A percentile compares a stretch with the other conserved stretches of the same genome.
phyloP scores from a whole-genome alignment of 2,329 filamentous ascomycete genomes.

The Paecilomyces sp. region DNA sequence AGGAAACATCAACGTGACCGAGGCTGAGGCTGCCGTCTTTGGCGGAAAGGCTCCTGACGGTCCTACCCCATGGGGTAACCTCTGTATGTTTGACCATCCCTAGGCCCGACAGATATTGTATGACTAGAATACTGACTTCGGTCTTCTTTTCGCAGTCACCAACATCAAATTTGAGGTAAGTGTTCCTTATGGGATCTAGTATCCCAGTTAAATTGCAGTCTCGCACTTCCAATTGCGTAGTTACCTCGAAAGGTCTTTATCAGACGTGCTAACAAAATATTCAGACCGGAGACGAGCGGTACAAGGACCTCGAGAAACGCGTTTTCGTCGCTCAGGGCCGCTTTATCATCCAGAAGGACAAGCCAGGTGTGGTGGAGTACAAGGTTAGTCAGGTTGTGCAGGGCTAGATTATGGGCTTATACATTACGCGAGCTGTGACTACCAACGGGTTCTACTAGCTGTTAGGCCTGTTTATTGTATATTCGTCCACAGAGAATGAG shows the following conservation, averaged over 20 bases:
- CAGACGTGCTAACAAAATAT: neutral
- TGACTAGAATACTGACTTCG: neutral
- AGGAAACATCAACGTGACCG: conserved; percentile 29
- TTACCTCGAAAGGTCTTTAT: neutral
- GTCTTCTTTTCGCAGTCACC: conserved; percentile 17
- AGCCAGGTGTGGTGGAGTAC: conserved; percentile 34
- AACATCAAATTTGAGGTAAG: conserved; percentile 31
- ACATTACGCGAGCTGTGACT: neutral
- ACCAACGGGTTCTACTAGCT: neutral
- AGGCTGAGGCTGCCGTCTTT: conserved; percentile 26
- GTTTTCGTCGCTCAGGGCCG: conserved; percentile 35
- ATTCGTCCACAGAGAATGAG: neutral
- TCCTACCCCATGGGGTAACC: conserved; percentile 31
- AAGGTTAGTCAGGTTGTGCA: conserved; percentile 32
- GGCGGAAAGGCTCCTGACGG: conserved; percentile 20
- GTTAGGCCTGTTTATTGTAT: neutral
- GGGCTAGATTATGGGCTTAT: conserved; percentile 6
- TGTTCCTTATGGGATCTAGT: no score
- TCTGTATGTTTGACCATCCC: conserved; percentile 24
- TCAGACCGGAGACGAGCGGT: conserved; percentile 34
- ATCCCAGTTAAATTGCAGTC: no score
- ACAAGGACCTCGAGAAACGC: conserved; percentile 34
- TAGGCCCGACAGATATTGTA: neutral
- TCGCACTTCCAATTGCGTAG: no score
- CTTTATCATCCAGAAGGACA: conserved; percentile 30